Evolutionary conservation across 2,329 filamentous ascomycete species (phyloP).

Genomic region (Phaeosphaeriaceae sp.): DNA sequence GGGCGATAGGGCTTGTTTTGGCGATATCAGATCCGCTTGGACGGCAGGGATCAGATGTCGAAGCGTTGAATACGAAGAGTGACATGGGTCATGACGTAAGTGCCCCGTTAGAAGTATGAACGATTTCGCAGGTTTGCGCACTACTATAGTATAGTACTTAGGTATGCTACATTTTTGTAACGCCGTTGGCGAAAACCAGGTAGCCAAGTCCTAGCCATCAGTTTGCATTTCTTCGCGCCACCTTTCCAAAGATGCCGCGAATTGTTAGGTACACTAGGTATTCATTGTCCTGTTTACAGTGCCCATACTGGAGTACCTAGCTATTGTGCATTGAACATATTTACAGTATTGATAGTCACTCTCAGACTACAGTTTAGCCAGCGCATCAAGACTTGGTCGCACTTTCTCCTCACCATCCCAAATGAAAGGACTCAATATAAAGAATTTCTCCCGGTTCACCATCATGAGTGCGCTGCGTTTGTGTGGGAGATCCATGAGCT

Average conservation of each 20-base stretch:
- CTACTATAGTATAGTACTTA: too few species aligned
- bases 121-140: too few species aligned
- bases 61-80: background rate
- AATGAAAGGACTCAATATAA: conserved; percentile 67
- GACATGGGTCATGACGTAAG: background rate
- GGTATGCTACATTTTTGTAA: too few species aligned
- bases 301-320: too few species aligned
- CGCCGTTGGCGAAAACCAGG: background rate
- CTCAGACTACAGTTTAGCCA: conserved; percentile 36
- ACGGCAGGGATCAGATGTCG: conserved; percentile 2
- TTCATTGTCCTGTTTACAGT: too few species aligned
- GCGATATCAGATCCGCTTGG: too few species aligned
- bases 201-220: background rate
- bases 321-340: too few species aligned
- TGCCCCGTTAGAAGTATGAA: background rate
- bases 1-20: too few species aligned
- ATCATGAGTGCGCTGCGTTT: conserved; percentile 73
- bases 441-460: conserved; percentile 71
- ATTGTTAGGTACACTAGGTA: too few species aligned
- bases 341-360: too few species aligned
- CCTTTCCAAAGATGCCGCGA: too few species aligned
- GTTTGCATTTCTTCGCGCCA: too few species aligned
- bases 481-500: conserved; percentile 74
- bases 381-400: conserved; percentile 41
- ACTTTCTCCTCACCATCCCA: conserved; percentile 47